A percentile compares a stretch with the other conserved stretches of the same genome.
These are phyloP conservation scores for Neurospora terricola DNA, from an alignment of 495 filamentous ascomycete genomes.

Conservation along the genomic window DNA sequence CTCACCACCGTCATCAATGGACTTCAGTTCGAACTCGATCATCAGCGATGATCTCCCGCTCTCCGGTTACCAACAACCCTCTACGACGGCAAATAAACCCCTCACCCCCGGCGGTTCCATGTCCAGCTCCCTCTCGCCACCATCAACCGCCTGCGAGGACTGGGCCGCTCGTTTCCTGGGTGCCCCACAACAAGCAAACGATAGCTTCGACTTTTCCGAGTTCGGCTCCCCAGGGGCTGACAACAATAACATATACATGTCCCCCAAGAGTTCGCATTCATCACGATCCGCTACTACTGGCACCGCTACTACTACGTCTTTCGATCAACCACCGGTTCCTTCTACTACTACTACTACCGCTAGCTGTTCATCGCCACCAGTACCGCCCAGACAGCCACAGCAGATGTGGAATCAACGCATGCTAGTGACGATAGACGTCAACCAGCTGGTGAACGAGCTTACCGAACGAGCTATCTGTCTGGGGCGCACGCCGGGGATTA, in stretches of 20 bases:
- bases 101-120: not conserved
- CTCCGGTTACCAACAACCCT: not conserved
- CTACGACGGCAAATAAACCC: not conserved
- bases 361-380: not conserved
- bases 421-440: slow-evolving; percentile 19
- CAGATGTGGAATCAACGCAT: not conserved
- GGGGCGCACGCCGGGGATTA: slow-evolving; percentile 52
- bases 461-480: slow-evolving; percentile 41
- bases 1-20: not conserved
- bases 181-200: not conserved
- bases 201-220: not conserved
- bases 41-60: not conserved
- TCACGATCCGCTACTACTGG: not conserved
- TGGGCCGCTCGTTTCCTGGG: not conserved
- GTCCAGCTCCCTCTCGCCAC: not conserved
- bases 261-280: not conserved
- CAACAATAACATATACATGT: not conserved
- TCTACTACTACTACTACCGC: not conserved
- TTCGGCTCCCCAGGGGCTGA: not conserved
- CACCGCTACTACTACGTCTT: too few relatives aligned
- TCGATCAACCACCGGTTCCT: not conserved
- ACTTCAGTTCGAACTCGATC: not conserved
- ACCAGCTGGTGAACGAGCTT: slow-evolving; percentile 18
- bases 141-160: not conserved
- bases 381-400: not conserved